Percentiles rank a stretch among this genome's conserved stretches.
These are phyloP conservation scores for Plasmodium relictum DNA, from an alignment of 169 alveolate species.

Conservation along the genomic window DNA sequence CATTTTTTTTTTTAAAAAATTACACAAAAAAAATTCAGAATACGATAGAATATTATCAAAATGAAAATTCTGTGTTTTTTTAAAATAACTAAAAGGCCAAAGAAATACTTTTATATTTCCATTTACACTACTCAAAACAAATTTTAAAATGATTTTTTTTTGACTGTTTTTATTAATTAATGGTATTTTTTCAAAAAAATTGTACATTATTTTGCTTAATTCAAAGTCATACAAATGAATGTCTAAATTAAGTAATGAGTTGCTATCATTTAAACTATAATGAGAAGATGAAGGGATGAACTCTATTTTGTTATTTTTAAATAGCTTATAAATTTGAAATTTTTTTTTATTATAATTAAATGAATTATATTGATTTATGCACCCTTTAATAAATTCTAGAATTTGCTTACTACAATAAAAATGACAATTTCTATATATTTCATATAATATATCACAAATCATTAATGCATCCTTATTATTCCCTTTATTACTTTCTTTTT, in stretches of 20 bases:
- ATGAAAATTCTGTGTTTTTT: not conserved
- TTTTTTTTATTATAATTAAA: constrained; percentile 32
- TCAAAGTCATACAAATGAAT: constrained; percentile 35
- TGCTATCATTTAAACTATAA: constrained; percentile 30
- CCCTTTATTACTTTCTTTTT: constrained; percentile 8
- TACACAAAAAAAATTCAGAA: constrained; percentile 26
- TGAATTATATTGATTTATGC: constrained; percentile 51
- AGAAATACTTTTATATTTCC: constrained; percentile 33
- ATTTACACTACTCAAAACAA: constrained; percentile 35
- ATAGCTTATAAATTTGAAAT: constrained; percentile 28
- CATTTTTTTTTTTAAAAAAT: constrained; percentile 21
- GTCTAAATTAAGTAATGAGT: constrained; percentile 13
- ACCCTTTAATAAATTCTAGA: constrained; percentile 44
- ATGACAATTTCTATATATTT: constrained; percentile 53
- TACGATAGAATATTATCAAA: constrained; percentile 21
- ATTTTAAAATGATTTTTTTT: constrained; percentile 50
- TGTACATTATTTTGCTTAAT: constrained; percentile 10
- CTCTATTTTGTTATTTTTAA: constrained; percentile 17
- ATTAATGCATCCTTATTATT: constrained; percentile 8
- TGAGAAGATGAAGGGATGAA: constrained; percentile 44
- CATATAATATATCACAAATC: constrained; percentile 27
- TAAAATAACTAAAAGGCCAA: constrained; percentile 73
- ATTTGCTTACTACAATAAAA: constrained; percentile 54
- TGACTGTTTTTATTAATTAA: constrained; percentile 15
- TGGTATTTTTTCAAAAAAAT: constrained; percentile 21